Conservation (phyloP, 2,329 filamentous ascomycete species). For the Didymella pomorum region DNA sequence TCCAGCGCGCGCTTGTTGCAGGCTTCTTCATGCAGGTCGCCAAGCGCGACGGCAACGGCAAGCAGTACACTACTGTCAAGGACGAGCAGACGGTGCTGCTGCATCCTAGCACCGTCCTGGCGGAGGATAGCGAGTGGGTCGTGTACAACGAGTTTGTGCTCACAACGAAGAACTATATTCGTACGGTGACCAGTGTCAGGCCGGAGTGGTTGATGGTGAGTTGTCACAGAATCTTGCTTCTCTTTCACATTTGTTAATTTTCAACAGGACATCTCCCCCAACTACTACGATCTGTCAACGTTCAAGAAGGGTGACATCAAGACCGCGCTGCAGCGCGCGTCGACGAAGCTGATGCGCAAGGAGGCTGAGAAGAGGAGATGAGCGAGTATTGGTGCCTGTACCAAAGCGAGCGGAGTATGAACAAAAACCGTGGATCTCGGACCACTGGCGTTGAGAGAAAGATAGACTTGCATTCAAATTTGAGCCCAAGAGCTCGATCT, state of each 20-base stretch:
- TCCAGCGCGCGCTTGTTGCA: slow-evolving; percentile 86
- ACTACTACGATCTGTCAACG: slow-evolving; percentile 84
- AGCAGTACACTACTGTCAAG: slow-evolving; percentile 94
- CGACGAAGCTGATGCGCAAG: slow-evolving; percentile 64
- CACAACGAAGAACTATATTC: slow-evolving; percentile 97
- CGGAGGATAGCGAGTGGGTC: slow-evolving; percentile 93
- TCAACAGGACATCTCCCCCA: slow-evolving; percentile 84
- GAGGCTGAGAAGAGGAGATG: slow-evolving; percentile 46
- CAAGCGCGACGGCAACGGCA: slow-evolving; percentile 86
- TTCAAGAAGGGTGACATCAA: slow-evolving; percentile 90
- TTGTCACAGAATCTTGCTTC: slow-evolving; percentile 13
- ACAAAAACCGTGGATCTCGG: neutral
- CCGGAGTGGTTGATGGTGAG: slow-evolving; percentile 93
- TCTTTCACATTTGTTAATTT: slow-evolving; percentile 5
- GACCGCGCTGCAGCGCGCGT: slow-evolving; percentile 64
- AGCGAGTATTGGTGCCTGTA: slow-evolving; percentile 11
- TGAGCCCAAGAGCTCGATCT: neutral
- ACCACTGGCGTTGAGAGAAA: neutral
- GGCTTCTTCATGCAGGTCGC: slow-evolving; percentile 99
- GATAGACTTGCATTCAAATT: neutral
- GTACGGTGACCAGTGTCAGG: slow-evolving; percentile 88
- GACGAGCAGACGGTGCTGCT: slow-evolving; percentile 93
- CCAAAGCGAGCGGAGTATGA: neutral
- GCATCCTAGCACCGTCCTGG: slow-evolving; percentile 90
- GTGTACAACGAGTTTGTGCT: slow-evolving; percentile 98